phyloP scores from a whole-genome alignment of 257 asterid species.

The Plectranthus barbatus region DNA sequence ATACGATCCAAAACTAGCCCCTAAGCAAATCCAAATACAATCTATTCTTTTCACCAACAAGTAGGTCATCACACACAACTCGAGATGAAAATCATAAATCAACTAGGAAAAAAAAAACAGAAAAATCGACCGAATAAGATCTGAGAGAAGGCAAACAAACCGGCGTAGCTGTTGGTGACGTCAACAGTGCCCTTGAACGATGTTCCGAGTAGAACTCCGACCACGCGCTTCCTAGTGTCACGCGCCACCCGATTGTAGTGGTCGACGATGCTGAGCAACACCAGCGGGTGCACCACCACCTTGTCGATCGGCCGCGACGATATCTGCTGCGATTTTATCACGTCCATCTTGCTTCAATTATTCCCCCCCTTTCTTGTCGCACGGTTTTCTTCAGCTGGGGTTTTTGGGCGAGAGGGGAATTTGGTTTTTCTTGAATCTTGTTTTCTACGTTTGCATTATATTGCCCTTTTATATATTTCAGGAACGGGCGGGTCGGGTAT shows the following conservation, averaged over 20 bases:
- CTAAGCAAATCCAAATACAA: too few species aligned
- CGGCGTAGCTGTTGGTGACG: conserved; percentile 94
- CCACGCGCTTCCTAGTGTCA: conserved; percentile 80
- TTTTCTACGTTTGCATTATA: background rate
- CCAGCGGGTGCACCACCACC: conserved; percentile 93
- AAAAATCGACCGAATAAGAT: conserved; percentile 31
- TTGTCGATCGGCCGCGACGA: conserved; percentile 73
- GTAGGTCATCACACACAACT: background rate
- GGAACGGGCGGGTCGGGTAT: background rate
- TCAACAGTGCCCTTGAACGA: conserved; percentile 87
- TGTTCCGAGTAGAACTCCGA: conserved; percentile 80
- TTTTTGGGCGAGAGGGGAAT: conserved; percentile 13
- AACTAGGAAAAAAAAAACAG: background rate
- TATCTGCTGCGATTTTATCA: conserved; percentile 81
- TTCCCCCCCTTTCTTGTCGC: background rate
- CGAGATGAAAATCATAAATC: background rate
- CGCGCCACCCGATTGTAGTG: conserved; percentile 95
- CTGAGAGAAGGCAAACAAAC: conserved; percentile 31
- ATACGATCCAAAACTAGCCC: too few species aligned
- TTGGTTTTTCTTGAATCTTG: background rate
- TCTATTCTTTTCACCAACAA: background rate
- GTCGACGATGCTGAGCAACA: conserved; percentile 86
- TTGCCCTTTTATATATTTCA: too few species aligned
- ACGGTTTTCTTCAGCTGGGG: conserved; percentile 12
- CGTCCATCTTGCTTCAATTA: conserved; percentile 46